These are phyloP conservation scores for Leccinum insolens DNA, from an alignment of 1,284 basidiomycete genomes.

Conservation along the genomic window DNA sequence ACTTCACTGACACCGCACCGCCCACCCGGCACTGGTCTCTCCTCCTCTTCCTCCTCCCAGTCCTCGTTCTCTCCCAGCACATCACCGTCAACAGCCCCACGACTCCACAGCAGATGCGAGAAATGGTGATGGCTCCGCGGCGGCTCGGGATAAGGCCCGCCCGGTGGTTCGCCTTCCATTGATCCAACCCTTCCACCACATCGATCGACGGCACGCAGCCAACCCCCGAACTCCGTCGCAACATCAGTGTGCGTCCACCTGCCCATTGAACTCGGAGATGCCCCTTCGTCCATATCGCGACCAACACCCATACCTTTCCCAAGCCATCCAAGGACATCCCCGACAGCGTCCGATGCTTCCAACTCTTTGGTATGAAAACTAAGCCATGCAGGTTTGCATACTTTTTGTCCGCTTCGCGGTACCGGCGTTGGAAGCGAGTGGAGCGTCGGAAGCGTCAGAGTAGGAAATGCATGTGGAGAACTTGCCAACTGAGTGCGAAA, in stretches of 20 bases:
- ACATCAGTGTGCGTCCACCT: conserved; percentile 58
- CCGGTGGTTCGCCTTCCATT: background rate
- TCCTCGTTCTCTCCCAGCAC: conserved; percentile 24
- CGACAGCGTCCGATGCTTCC: conserved; percentile 59
- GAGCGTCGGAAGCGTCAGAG: conserved; percentile 69
- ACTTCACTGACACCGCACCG: conserved; percentile 7
- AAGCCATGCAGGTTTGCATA: conserved; percentile 79
- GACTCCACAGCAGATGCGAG: conserved; percentile 51
- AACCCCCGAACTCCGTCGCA: conserved; percentile 61
- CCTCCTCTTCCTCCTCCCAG: conserved; percentile 15
- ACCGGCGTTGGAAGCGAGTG: conserved; percentile 89
- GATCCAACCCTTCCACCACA: conserved; percentile 27
- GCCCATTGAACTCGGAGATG: conserved; percentile 35
- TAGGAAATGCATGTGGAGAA: conserved; percentile 80
- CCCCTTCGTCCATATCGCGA: conserved; percentile 20
- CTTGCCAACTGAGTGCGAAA: conserved; percentile 71
- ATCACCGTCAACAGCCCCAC: conserved; percentile 28
- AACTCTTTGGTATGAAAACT: conserved; percentile 55
- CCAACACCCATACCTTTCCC: conserved; percentile 23
- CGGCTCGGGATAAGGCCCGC: conserved; percentile 3
- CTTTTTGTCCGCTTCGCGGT: conserved; percentile 72
- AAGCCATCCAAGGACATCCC: conserved; percentile 62
- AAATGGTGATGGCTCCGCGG: conserved; percentile 59
- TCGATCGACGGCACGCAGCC: conserved; percentile 50
- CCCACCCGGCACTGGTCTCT: conserved; percentile 23